These are phyloP conservation scores for Curvularia spicifera DNA, from an alignment of 2,329 filamentous ascomycete genomes.

Conservation along the genomic window DNA sequence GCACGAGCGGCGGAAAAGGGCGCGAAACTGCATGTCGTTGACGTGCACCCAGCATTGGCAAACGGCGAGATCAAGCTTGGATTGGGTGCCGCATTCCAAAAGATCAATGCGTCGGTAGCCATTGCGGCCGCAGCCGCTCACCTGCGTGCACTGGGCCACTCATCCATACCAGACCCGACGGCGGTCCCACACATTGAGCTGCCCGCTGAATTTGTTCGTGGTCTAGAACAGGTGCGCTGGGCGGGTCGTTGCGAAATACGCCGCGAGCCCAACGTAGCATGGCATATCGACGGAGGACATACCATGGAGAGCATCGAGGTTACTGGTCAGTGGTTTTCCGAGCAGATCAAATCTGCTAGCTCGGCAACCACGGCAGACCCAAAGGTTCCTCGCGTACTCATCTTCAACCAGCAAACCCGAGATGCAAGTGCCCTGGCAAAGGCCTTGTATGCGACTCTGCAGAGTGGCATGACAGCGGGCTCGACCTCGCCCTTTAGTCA, in stretches of 20 bases:
- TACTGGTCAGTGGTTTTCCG: constrained; percentile 77
- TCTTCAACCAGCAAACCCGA: constrained; percentile 94
- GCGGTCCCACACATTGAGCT: constrained; percentile 52
- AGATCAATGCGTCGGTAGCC: constrained; percentile 67
- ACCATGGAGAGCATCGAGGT: constrained; percentile 82
- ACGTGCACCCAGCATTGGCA: constrained; percentile 56
- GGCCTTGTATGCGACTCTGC: constrained; percentile 66
- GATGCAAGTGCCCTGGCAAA: constrained; percentile 71
- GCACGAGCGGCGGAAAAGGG: constrained; percentile 61
- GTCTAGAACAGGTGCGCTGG: constrained; percentile 70
- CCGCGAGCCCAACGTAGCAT: constrained; percentile 62
- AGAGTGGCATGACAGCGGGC: constrained; percentile 35
- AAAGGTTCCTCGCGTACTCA: constrained; percentile 62
- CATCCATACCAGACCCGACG: constrained; percentile 48
- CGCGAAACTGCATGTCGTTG: constrained; percentile 56
- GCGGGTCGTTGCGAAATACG: constrained; percentile 80
- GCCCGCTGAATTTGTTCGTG: constrained; percentile 67
- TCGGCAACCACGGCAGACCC: constrained; percentile 32
- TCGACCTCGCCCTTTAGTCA: constrained; percentile 65
- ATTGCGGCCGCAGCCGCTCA: constrained; percentile 66
- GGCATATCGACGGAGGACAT: constrained; percentile 89
- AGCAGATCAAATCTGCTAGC: constrained; percentile 46
- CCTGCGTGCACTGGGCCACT: constrained; percentile 55
- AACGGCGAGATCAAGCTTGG: constrained; percentile 60
- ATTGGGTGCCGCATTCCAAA: constrained; percentile 67